phyloP scores from a whole-genome alignment of 2,329 filamentous ascomycete species.

The Nothomitra cinnamomea region DNA sequence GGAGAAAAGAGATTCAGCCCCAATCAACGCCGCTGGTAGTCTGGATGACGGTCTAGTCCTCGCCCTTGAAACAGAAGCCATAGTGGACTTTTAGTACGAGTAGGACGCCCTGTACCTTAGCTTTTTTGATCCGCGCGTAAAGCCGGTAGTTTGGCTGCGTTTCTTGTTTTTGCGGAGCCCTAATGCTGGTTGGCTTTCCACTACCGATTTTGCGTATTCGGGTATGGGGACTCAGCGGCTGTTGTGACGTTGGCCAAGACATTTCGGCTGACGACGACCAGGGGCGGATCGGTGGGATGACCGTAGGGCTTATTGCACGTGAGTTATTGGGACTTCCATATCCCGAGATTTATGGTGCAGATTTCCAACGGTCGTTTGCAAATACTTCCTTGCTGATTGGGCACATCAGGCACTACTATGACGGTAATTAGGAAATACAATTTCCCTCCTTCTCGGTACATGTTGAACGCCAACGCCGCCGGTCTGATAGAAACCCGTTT shows the following conservation, averaged over 20 bases:
- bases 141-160: not conserved
- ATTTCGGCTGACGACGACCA: not conserved
- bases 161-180: not conserved
- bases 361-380: too few species aligned
- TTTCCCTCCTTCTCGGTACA: too few species aligned
- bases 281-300: not conserved
- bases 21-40: too few species aligned
- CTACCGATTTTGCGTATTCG: not conserved
- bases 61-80: not conserved
- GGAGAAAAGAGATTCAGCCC: too few species aligned
- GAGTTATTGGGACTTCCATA: not conserved
- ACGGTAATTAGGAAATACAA: too few species aligned
- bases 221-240: not conserved
- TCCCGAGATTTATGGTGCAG: not conserved
- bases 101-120: not conserved
- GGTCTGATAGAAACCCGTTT: too few species aligned
- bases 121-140: too few species aligned
- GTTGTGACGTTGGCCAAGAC: constrained; percentile 1
- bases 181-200: not conserved
- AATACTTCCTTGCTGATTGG: too few species aligned
- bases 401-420: too few species aligned
- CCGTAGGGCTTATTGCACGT: not conserved
- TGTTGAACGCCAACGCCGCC: too few species aligned
- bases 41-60: too few species aligned
- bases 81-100: not conserved